A percentile compares a stretch with the other conserved stretches of the same genome.
phyloP scores from a whole-genome alignment of 2,329 filamentous ascomycete genomes.

The Capronia coronata region DNA sequence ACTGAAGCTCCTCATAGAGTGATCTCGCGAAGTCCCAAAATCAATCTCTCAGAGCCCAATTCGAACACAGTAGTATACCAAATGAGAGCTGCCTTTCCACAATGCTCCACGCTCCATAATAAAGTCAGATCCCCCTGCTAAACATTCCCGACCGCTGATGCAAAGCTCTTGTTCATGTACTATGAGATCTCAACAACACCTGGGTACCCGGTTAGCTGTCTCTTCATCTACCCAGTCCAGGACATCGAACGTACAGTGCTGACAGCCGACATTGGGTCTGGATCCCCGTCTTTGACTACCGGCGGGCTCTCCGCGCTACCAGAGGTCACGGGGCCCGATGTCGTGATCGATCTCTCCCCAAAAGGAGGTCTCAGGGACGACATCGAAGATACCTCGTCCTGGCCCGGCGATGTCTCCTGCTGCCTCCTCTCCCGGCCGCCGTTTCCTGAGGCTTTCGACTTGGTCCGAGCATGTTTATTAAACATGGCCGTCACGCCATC shows the following conservation, averaged over 20 bases:
- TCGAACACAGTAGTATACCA: constrained; percentile 1
- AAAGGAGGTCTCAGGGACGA: constrained; percentile 44
- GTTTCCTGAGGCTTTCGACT: constrained; percentile 25
- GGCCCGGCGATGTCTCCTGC: not conserved
- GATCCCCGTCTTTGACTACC: constrained; percentile 54
- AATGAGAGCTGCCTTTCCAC: constrained; percentile 1
- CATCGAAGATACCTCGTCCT: not conserved
- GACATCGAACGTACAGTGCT: constrained; percentile 23
- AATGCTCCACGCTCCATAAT: constrained; percentile 4
- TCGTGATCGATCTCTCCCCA: constrained; percentile 62
- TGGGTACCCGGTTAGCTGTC: constrained; percentile 18
- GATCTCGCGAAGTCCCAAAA: not conserved
- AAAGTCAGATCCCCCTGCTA: not conserved
- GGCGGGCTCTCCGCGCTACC: constrained; percentile 58
- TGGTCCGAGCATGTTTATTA: constrained; percentile 60
- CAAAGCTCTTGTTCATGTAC: constrained; percentile 17
- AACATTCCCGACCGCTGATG: constrained; percentile 3
- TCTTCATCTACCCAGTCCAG: constrained; percentile 13
- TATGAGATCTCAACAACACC: constrained; percentile 25
- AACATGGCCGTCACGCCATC: constrained; percentile 65
- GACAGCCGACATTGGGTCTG: constrained; percentile 47
- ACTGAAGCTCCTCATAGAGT: too few relatives aligned
- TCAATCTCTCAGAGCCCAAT: not conserved
- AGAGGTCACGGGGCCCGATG: constrained; percentile 52
- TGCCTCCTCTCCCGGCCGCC: constrained; percentile 1